Evolutionary conservation across 2,329 filamentous ascomycete genomes (phyloP), one percentile per base, ranked within the genome.

Genomic region (Myriangium duriaei): DNA sequence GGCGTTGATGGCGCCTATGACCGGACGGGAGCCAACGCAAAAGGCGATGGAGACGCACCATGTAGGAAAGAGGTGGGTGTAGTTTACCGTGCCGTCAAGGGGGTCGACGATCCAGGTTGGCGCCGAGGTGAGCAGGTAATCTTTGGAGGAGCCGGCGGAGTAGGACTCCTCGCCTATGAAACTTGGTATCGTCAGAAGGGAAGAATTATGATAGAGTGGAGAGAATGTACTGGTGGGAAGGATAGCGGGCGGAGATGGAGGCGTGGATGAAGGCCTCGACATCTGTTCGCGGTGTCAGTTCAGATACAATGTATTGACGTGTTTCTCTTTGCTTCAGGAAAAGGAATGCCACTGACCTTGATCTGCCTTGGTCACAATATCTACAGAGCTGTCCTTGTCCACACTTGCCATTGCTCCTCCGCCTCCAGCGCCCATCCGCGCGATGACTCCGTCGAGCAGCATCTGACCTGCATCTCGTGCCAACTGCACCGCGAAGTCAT

Each of bases 151-250:
- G 26, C 78, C 75, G 49, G 76, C 74, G 30, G 76, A 79, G 55
- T 86, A 86, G 0, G 73, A 74, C 55, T 87, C 81, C 58, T 87
- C 81, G 44, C 81, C 81, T 26, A 86, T 67, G 55, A 87, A 87
- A 33, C 77, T 81, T 35, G 15, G n/a, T 11, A 11, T 7, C 7
- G 21, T 26, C 21, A 7, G 21, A 7, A 7, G n/a, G 21, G 7
- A 26, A 7, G 21, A 7, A n/a, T 26, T 7, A 11, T n/a, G 14
- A 17, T 32, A 15, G 17, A 13, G 3, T 4, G 16, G 29, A 16
- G 32, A 34, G 16, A 34, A 2, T 26, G 18, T 55, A 81, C 76
- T 71, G 71, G 59, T 85, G 81, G 2, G 61, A 51, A 1, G 80
- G 80, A 47, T 79, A 86, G 53, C 61, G 71, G 30, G 61, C 55